Conservation (phyloP, 306 rosid genomes). For the Pyrus communis region DNA sequence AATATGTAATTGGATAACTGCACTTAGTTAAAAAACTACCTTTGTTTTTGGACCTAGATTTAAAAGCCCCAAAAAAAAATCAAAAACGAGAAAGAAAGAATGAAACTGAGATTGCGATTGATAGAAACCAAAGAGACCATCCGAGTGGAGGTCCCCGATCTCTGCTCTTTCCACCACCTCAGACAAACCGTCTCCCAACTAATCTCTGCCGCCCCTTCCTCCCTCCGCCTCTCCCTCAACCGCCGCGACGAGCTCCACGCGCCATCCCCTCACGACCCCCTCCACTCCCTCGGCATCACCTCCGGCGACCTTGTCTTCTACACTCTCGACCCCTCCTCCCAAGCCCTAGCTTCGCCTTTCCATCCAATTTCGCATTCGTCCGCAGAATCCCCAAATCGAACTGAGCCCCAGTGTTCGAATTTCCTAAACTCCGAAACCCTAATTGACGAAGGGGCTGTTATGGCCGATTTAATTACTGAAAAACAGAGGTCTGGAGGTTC, state of each 20-base stretch:
- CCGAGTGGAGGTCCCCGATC: conserved; percentile 45
- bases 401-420: background rate
- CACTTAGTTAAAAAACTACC: no score
- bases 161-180: conserved; percentile 42
- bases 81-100: background rate
- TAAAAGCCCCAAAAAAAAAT: no score
- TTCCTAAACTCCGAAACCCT: background rate
- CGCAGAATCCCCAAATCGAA: background rate
- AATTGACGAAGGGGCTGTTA: background rate
- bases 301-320: conserved; percentile 74
- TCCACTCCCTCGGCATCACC: conserved; percentile 50
- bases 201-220: conserved; percentile 27
- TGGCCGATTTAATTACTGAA: background rate
- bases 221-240: conserved; percentile 64
- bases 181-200: conserved; percentile 32
- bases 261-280: conserved; percentile 32
- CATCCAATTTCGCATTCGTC: background rate
- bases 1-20: no score
- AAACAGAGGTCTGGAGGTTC: background rate
- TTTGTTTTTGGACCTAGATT: no score
- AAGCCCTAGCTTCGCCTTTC: background rate
- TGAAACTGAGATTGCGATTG: conserved; percentile 70
- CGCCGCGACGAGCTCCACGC: conserved; percentile 53
- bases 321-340: conserved; percentile 34
- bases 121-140: conserved; percentile 55